Percentiles rank a stretch among this genome's conserved stretches.
phyloP scores from a whole-genome alignment of 441 rosid species.

The Populus hybrid region DNA sequence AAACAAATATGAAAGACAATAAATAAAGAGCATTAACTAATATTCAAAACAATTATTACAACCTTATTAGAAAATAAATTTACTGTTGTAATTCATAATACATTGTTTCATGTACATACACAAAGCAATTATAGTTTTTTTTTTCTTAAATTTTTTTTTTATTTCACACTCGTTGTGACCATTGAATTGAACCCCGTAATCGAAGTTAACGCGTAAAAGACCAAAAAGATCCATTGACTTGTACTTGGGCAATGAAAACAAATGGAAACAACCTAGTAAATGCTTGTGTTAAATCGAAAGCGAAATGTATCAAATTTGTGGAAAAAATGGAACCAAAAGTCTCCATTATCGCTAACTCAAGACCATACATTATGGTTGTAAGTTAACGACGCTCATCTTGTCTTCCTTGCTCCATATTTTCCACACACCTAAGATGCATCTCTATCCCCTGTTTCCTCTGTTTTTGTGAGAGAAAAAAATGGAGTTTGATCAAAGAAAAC shows the following conservation, averaged over 20 bases:
- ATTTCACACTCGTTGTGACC: background rate
- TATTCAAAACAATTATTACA: too few species aligned
- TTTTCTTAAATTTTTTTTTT: too few species aligned
- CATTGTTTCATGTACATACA: too few species aligned
- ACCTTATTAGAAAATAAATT: too few species aligned
- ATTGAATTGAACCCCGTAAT: background rate
- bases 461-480: conserved; percentile 13
- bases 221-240: conserved; percentile 12
- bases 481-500: conserved; percentile 16
- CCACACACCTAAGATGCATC: conserved; percentile 3
- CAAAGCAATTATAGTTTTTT: too few species aligned
- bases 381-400: background rate
- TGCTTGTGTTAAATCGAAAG: conserved; percentile 17
- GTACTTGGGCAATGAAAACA: background rate
- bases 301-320: conserved; percentile 1
- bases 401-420: background rate
- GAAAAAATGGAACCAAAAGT: background rate
- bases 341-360: conserved; percentile 1
- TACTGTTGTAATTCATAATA: too few species aligned
- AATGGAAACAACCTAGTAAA: conserved; percentile 19
- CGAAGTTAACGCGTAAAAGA: conserved; percentile 17
- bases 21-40: too few species aligned
- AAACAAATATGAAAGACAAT: too few species aligned
- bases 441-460: conserved; percentile 16
- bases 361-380: background rate